Conservation (phyloP, 805 yeast genomes). For the Dipodascopsis tothii region DNA sequence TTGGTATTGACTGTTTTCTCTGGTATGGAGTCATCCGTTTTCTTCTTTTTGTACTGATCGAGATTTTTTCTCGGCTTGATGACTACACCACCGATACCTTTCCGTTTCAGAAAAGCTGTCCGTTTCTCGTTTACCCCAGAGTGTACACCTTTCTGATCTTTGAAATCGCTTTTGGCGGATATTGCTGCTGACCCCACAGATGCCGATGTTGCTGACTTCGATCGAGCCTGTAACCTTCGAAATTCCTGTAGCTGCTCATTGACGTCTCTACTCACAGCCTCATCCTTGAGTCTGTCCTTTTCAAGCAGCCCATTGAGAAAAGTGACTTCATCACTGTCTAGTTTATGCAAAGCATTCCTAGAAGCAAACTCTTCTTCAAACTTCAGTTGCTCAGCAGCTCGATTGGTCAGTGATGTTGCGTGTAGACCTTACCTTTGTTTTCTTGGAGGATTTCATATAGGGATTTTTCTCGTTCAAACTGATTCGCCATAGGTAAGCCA, state of each 20-base stretch:
- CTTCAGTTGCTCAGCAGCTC: constrained; percentile 15
- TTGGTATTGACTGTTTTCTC: neutral
- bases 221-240: constrained; percentile 3
- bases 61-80: neutral
- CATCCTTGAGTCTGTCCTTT: constrained; percentile 5
- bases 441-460: constrained; percentile 17
- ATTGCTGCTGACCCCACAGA: neutral
- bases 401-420: neutral
- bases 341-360: constrained; percentile 12
- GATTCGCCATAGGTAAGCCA: too few species aligned
- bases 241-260: constrained; percentile 8
- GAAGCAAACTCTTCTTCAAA: constrained; percentile 14
- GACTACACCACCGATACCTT: neutral
- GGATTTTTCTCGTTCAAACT: constrained; percentile 5
- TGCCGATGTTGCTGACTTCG: too few species aligned
- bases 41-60: neutral
- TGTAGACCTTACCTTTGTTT: constrained; percentile 12
- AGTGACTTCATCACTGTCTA: constrained; percentile 18
- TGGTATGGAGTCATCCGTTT: neutral
- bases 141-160: neutral
- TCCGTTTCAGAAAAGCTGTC: neutral
- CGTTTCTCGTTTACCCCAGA: neutral
- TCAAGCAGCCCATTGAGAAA: constrained; percentile 13
- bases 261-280: constrained; percentile 4
- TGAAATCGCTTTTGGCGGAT: neutral